Evolutionary conservation across 495 filamentous ascomycete species (phyloP).

Genomic region (Neurospora sp.): DNA sequence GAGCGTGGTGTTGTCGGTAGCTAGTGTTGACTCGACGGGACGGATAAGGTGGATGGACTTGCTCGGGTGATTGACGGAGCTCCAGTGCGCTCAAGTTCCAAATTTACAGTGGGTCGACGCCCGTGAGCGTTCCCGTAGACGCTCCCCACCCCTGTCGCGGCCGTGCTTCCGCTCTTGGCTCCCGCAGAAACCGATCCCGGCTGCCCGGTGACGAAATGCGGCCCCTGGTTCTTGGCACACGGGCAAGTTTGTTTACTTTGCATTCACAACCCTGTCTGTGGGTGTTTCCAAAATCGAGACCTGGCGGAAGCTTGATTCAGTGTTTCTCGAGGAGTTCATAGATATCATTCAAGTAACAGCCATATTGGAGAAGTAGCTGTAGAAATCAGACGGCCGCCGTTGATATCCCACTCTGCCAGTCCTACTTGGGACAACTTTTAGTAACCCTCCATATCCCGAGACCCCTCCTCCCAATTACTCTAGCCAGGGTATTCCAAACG

Average conservation of each 20-base stretch:
- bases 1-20: background rate
- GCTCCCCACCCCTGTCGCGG: background rate
- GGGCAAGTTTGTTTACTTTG: background rate
- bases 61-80: background rate
- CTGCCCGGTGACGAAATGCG: background rate
- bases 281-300: background rate
- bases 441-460: conserved; percentile 70
- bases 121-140: background rate
- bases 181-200: background rate
- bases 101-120: conserved; percentile 6
- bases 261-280: background rate
- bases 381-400: background rate
- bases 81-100: background rate
- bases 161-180: background rate
- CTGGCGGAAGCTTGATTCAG: background rate
- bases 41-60: background rate
- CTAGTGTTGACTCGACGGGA: background rate
- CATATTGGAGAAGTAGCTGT: background rate
- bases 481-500: conserved; percentile 56
- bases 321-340: background rate
- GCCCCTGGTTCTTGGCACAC: background rate
- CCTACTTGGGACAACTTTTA: conserved; percentile 32
- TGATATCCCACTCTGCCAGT: background rate
- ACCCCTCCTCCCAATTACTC: conserved; percentile 74
- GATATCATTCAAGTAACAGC: background rate